A percentile compares a stretch with the other conserved stretches of the same genome.
phyloP scores from a whole-genome alignment of 805 yeast species.

The Suhomyces kilbournensis region DNA sequence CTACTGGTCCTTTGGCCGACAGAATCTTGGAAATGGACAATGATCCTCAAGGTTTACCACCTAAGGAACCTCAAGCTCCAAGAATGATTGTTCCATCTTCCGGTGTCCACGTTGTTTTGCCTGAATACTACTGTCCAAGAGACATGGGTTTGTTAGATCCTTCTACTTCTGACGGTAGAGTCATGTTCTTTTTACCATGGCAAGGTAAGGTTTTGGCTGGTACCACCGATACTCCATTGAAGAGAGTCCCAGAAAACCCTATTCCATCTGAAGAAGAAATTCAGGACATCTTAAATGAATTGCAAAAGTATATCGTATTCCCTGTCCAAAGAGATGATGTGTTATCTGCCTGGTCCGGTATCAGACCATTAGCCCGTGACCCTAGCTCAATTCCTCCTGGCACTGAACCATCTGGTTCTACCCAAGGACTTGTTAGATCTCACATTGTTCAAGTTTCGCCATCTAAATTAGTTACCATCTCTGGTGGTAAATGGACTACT shows the following conservation, averaged over 20 bases:
- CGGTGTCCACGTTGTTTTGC: slow-evolving; percentile 90
- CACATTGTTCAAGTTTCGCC: slow-evolving; percentile 74
- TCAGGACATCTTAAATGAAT: slow-evolving; percentile 78
- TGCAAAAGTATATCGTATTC: slow-evolving; percentile 85
- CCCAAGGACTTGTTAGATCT: slow-evolving; percentile 88
- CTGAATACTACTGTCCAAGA: slow-evolving; percentile 87
- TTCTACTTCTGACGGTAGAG: slow-evolving; percentile 90
- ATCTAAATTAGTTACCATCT: slow-evolving; percentile 78
- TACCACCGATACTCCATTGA: slow-evolving; percentile 88
- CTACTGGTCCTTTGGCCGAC: slow-evolving; percentile 94
- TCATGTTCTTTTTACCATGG: slow-evolving; percentile 97
- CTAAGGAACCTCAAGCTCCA: slow-evolving; percentile 49
- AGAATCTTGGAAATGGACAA: slow-evolving; percentile 82
- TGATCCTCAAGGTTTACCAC: slow-evolving; percentile 62
- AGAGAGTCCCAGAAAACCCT: slow-evolving; percentile 69
- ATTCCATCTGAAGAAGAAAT: slow-evolving; percentile 86
- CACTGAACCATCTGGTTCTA: slow-evolving; percentile 44
- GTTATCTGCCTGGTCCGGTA: slow-evolving; percentile 94
- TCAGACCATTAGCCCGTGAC: slow-evolving; percentile 90
- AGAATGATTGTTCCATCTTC: slow-evolving; percentile 90
- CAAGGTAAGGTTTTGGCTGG: slow-evolving; percentile 96
- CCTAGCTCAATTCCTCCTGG: slow-evolving; percentile 53
- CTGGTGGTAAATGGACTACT: slow-evolving; percentile 99
- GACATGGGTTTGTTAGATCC: slow-evolving; percentile 89
- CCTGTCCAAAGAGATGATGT: slow-evolving; percentile 89